Base-by-base conservation (phyloP, 148 eudicot genomes). In the Arbutus unedo region DNA sequence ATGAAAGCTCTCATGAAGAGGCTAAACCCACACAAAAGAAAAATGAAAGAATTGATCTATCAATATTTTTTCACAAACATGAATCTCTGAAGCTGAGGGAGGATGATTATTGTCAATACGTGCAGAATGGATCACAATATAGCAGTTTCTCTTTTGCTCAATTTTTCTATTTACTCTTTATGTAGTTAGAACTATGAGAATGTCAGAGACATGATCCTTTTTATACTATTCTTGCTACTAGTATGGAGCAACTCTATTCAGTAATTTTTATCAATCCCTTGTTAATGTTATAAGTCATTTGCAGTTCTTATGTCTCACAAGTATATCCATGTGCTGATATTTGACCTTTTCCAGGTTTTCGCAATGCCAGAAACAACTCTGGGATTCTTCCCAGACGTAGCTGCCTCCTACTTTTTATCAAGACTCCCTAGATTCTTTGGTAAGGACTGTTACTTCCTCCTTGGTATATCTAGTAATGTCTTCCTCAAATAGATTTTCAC, bases 351-450 rank as follows among this genome's bases (percentile, higher is more conserved):
- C 19, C 86, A 96, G 98, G 91, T 91, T 74, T 96, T 94, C 89
- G 97, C 98, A 71, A 96, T 96, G 98, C 98, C 98, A 85, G 98
- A 96, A 91, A 91, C 98, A 79, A 94, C 95, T 81, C 84, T 94
- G 83, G 98, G 98, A 78, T 91, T 96, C 79, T 94, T 94, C 59
- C 98, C 98, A 71, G 98, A 96, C 87, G 88, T 96, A 82, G 98
- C 98, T 74, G 96, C 98, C 71, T 94, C 98, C 38, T 93, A 89
- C 85, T 96, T 86, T 86, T 87, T 93, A 83, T 91, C 98, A 84
- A 91, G 98, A 85, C 92, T 96, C 60, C 97, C 97, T 41, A 96
- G 98, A 88, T 94, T 96, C 85, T 96, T 93, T 77, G 98, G 98
- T 96, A 91, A 85, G 72, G 54, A 82, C 67, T 74, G 14, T 55